Conservation (phyloP, 768 basidiomycete species). For the Termitomyces sp. region DNA sequence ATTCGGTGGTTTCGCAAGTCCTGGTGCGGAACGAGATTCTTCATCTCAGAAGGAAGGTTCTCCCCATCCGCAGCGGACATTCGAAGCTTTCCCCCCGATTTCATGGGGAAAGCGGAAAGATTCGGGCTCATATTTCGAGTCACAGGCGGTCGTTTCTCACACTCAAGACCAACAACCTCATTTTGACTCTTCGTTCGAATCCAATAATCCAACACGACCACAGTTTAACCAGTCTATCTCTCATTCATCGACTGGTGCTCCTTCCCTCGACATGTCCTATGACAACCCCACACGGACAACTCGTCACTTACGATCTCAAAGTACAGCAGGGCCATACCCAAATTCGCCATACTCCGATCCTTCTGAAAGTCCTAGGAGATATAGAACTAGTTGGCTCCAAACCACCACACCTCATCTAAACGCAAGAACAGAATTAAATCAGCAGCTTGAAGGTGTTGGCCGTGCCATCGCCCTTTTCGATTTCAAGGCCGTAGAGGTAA, state of each 20-base stretch:
- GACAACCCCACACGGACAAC: not conserved
- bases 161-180: slow-evolving; percentile 18
- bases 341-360: not conserved
- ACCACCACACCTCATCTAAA: slow-evolving; percentile 1
- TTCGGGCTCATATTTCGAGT: slow-evolving; percentile 51
- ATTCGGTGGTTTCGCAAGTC: slow-evolving; percentile 50
- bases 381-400: not conserved
- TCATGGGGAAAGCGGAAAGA: slow-evolving; percentile 51
- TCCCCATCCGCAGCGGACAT: slow-evolving; percentile 13
- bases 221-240: slow-evolving; percentile 24
- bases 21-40: slow-evolving; percentile 26
- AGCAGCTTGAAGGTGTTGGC: slow-evolving; percentile 54
- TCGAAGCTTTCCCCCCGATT: slow-evolving; percentile 49
- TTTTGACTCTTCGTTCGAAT: slow-evolving; percentile 41
- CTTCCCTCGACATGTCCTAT: slow-evolving; percentile 6
- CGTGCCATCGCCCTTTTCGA: slow-evolving; percentile 72
- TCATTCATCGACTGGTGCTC: slow-evolving; percentile 12
- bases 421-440: slow-evolving; percentile 43
- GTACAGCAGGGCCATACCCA: not conserved
- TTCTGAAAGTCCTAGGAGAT: not conserved
- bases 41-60: slow-evolving; percentile 36
- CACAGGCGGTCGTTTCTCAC: slow-evolving; percentile 12
- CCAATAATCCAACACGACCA: slow-evolving; percentile 26
- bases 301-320: slow-evolving; percentile 7
- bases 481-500: slow-evolving; percentile 68